These are phyloP conservation scores for Lithohypha guttulata DNA, from an alignment of 2,329 filamentous ascomycete species.

Conservation along the genomic window DNA sequence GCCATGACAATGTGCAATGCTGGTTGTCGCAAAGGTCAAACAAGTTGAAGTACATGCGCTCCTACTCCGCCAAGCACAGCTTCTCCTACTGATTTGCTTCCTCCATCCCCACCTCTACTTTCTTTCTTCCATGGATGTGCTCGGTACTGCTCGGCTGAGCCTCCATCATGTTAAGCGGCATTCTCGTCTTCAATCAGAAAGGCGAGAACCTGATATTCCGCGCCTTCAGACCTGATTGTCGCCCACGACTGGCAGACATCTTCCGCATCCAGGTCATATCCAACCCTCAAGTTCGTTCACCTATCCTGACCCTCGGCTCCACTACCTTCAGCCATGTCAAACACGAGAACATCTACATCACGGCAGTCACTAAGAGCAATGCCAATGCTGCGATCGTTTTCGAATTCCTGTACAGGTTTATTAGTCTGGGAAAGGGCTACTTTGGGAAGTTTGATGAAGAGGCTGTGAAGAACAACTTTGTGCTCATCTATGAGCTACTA, in stretches of 20 bases:
- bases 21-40: no score
- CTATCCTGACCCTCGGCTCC: conserved; percentile 90
- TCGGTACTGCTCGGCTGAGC: neutral
- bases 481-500: conserved; percentile 91
- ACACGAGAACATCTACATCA: conserved; percentile 97
- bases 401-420: conserved; percentile 90
- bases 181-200: conserved; percentile 98
- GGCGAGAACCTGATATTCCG: conserved; percentile 99
- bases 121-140: neutral
- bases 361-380: conserved; percentile 97
- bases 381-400: conserved; percentile 97
- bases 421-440: conserved; percentile 83
- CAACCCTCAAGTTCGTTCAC: conserved; percentile 92
- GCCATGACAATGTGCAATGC: no score
- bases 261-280: conserved; percentile 99
- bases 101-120: no score
- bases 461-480: conserved; percentile 99
- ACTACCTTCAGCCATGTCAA: conserved; percentile 99
- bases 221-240: conserved; percentile 96
- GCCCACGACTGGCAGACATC: conserved; percentile 92
- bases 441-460: conserved; percentile 99
- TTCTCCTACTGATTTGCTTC: neutral
- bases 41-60: no score
- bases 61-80: conserved; percentile 5
- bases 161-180: conserved; percentile 74